Base-by-base conservation (phyloP, 2,329 filamentous ascomycete species). In the Pseudohalonectria lignicola region DNA sequence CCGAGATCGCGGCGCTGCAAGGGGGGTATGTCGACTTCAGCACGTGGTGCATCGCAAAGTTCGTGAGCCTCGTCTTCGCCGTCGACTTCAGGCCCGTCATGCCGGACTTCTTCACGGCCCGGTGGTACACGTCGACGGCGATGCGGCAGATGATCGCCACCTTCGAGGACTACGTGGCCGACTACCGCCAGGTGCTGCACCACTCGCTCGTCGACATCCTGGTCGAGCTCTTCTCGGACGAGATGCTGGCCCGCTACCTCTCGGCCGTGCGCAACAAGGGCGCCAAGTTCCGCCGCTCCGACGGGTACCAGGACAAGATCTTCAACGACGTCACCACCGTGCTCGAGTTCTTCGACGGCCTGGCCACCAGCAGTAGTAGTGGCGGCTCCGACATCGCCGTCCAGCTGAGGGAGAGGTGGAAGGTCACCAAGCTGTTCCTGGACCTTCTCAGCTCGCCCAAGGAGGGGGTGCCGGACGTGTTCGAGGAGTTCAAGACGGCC, bases 91-190 rank as follows among this genome's bases (percentile, higher is more conserved):
- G 73, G 45, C 57, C 76, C 19, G 86, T 93, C 28, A 78, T 94
- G 55, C 73, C 81, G 32, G 84, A 92, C 46, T 88, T 96, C 64
- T 98, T 96, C 67, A 95, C 88, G 0, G 69, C 78, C 8, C 76
- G 76, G 45, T 98, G 92, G 92, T 98, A 98, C 61, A 66, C 73
- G 31, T 76, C 79, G 51, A 86, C 82, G 30, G 81, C 84, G 40
- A 90, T 98, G 77, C 87, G 87, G 52, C 86, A 90, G 50, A 94
- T 98, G 67, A 82, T 87, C 34, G 86, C 82, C 19, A 98, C 92
- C 0, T 90, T 98, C 54, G 86, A 94, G 49, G 92, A 96, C 61
- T 98, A 98, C 62, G 74, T 96, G 49, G 64, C 72, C 52, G 90
- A 98, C 62, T 95, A 95, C 66, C 74, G 78, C 42, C 69, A 76